Base-by-base conservation (phyloP, 1,139 yeast genomes). In the Candida sanyaensis region DNA sequence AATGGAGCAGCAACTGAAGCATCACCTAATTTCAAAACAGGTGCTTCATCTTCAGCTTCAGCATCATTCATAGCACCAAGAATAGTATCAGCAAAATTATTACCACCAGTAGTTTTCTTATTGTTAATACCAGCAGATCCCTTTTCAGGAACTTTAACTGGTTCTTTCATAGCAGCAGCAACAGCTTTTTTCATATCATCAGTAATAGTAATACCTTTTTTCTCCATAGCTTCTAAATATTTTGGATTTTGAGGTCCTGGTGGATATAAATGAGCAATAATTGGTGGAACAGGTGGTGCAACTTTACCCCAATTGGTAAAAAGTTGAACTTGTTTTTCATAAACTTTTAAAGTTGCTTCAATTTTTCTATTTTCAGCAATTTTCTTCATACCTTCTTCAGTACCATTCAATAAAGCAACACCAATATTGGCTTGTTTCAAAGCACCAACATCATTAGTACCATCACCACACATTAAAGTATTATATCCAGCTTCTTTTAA, bases 1-100 rank as follows among this genome's bases (percentile, higher is more conserved):
- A 93, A 91, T 41, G 99, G 99, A 36, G 99, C 99, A 49, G 99
- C 99, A 60, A 95, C 97, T 27, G 98, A 92, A 8, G 99, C 99
- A 73, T 93, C 99, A 61, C 99, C 99, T 49, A 93, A 78, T 67
- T 93, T 95, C 71, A 93, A 80, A 42, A 88, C 84, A 50, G 99
- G 99, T 0, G 95, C 96, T 57, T 92, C 98, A 48, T 77, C 87
- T 48, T 85, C 93, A 29, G 78, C 88, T 55, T 83, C 91, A 47
- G 83, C 82, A 49, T 83, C 87, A 58, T 83, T 81, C 66, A 89
- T 69, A 51, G 89, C 82, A 50, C 82, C 77, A 70, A 91, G 73
- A 55, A 92, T 71, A 57, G 86, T 78, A 56, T 88, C 93, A 42
- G 96, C 93, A 59, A 92, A 58, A 37, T 64, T 68, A 37, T 64